These are phyloP conservation scores for Xylariaceae sp. DNA, from an alignment of 2,329 filamentous ascomycete genomes.

Conservation along the genomic window DNA sequence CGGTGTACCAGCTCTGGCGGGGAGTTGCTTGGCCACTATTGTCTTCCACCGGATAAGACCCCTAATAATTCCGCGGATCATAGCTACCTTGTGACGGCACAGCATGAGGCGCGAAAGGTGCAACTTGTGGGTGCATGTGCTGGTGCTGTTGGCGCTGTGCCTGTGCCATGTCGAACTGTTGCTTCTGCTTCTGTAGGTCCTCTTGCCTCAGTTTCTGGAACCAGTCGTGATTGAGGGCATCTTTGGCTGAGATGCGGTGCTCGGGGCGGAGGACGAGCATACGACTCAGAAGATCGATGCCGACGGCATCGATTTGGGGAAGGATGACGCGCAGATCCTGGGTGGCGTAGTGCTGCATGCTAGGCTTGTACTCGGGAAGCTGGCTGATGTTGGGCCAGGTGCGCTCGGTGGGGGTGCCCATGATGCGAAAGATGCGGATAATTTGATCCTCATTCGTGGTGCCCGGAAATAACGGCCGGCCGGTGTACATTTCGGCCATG, in stretches of 20 bases:
- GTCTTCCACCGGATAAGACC: neutral
- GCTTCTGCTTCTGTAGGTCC: conserved; percentile 42
- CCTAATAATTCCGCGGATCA: conserved; percentile 25
- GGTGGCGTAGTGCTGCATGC: conserved; percentile 89
- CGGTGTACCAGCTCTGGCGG: too few species aligned
- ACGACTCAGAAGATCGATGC: conserved; percentile 79
- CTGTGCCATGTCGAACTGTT: conserved; percentile 43
- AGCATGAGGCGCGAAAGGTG: conserved; percentile 25
- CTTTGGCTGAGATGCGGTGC: conserved; percentile 80
- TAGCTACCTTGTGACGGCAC: conserved; percentile 28
- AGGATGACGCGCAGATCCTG: conserved; percentile 85
- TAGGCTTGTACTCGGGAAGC: conserved; percentile 96
- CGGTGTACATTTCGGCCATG: conserved; percentile 99
- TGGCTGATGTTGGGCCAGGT: conserved; percentile 94
- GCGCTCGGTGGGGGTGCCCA: conserved; percentile 94
- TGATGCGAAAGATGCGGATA: conserved; percentile 93
- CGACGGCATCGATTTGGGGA: conserved; percentile 82
- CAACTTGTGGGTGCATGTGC: conserved; percentile 40
- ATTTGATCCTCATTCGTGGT: conserved; percentile 98
- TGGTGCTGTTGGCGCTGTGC: conserved; percentile 43
- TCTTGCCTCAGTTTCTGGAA: conserved; percentile 70
- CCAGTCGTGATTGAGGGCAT: conserved; percentile 88
- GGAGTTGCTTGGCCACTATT: neutral
- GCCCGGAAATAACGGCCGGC: conserved; percentile 89
- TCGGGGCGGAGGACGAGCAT: conserved; percentile 95